Evolutionary conservation across 352 stramenopile genomes (phyloP).

Genomic region (Paralagenidium karlingii): DNA sequence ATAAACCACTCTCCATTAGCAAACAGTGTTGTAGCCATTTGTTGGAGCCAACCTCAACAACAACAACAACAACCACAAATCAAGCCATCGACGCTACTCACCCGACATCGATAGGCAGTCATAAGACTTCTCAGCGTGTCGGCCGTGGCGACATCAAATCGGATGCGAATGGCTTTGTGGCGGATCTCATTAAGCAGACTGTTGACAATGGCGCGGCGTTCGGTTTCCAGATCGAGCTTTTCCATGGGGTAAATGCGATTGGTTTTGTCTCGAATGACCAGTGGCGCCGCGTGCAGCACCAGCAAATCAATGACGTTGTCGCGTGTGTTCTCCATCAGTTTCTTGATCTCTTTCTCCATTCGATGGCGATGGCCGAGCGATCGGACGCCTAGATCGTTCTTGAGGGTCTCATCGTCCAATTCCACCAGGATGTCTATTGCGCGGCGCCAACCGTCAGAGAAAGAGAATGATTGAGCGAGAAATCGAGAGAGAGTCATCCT

Average conservation of each 20-base stretch:
- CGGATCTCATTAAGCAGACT: conserved; percentile 54
- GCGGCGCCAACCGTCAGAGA: too few species aligned
- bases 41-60: too few species aligned
- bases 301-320: conserved; percentile 58
- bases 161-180: conserved; percentile 61
- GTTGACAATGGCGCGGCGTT: conserved; percentile 55
- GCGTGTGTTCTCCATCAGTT: conserved; percentile 8
- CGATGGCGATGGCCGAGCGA: conserved; percentile 47
- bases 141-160: conserved; percentile 65
- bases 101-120: conserved; percentile 60
- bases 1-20: neutral
- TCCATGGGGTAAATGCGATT: conserved; percentile 71
- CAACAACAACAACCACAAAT: too few species aligned
- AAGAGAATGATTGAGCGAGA: neutral
- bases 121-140: conserved; percentile 68
- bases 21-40: too few species aligned
- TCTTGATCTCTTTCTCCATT: conserved; percentile 40
- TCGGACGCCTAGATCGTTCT: conserved; percentile 44
- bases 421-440: conserved; percentile 42
- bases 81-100: too few species aligned
- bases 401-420: conserved; percentile 44
- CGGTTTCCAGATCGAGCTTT: conserved; percentile 65
- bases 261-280: conserved; percentile 64
- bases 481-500: neutral
- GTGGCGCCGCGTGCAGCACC: conserved; percentile 66